Conservation (phyloP, 345 rosid species). For the Toxicodendron radicans region DNA sequence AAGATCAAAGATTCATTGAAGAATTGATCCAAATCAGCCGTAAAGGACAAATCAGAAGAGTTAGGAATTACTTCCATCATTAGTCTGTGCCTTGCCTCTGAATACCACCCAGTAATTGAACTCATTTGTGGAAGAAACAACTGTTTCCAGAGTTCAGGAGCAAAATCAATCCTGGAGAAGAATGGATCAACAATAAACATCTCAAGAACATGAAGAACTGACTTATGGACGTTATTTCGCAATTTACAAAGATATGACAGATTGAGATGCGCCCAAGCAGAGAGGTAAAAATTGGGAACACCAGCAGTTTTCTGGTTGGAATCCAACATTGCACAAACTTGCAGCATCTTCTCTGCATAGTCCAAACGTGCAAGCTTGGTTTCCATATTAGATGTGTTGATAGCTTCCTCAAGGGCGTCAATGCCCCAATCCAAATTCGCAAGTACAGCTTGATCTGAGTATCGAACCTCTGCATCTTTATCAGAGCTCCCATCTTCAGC, state of each 20-base stretch:
- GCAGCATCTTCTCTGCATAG: constrained; percentile 69
- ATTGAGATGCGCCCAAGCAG: constrained; percentile 70
- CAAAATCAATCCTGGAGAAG: constrained; percentile 62
- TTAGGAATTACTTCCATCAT: constrained; percentile 60
- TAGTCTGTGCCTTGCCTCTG: constrained; percentile 57
- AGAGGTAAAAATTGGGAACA: constrained; percentile 66
- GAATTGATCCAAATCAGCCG: constrained; percentile 54
- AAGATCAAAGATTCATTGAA: constrained; percentile 54
- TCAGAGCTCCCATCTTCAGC: constrained; percentile 47
- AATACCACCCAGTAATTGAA: constrained; percentile 68
- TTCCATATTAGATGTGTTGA: constrained; percentile 53
- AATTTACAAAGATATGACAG: constrained; percentile 61
- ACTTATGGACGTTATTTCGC: constrained; percentile 34
- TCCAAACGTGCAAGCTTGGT: constrained; percentile 58
- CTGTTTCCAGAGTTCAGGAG: constrained; percentile 66
- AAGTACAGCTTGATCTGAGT: constrained; percentile 67
- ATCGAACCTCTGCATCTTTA: constrained; percentile 44
- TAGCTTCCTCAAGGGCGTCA: constrained; percentile 73
- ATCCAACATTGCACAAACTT: constrained; percentile 62
- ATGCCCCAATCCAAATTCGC: constrained; percentile 73
- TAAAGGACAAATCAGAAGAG: constrained; percentile 54
- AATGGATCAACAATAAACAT: constrained; percentile 69
- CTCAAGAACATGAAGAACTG: constrained; percentile 52
- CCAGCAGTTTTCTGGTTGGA: constrained; percentile 60
- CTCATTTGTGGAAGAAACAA: constrained; percentile 65